Percentiles rank a stretch among this genome's conserved stretches.
Evolutionary conservation across 176 grass and related monocot species (phyloP).

Genomic region (Thinopyrum elongatum): DNA sequence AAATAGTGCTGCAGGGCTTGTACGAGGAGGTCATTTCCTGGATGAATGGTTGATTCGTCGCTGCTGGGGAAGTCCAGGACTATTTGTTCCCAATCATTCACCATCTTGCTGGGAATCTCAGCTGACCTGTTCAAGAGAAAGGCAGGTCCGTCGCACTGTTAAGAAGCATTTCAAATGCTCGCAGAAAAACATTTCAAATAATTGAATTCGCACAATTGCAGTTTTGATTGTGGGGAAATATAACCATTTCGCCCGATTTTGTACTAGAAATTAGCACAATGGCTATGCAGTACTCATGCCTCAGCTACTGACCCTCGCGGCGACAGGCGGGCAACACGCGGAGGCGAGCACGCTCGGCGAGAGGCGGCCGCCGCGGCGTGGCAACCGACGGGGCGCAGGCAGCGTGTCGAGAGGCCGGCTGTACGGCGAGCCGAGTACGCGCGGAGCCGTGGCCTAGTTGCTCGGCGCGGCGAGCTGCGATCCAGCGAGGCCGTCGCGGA

Average conservation of each 20-base stretch:
- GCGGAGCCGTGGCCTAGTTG: background rate
- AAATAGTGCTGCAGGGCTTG: background rate
- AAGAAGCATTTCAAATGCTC: no score
- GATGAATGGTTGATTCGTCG: background rate
- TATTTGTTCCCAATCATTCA: background rate
- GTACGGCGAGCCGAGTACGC: background rate
- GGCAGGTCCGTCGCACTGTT: no score
- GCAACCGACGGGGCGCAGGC: background rate
- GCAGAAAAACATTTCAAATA: no score
- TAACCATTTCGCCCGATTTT: no score
- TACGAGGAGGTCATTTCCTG: background rate
- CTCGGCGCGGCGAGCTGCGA: background rate
- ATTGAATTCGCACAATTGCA: no score
- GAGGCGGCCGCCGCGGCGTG: no score
- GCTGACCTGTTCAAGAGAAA: no score
- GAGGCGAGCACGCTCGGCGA: no score
- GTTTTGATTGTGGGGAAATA: no score
- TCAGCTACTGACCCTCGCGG: no score
- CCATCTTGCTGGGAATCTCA: background rate
- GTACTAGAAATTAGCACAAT: no score
- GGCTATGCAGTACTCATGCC: no score
- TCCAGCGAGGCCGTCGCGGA: background rate
- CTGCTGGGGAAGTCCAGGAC: background rate
- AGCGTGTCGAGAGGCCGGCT: background rate
- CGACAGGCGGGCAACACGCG: background rate